Percentiles rank a stretch among this genome's conserved stretches.
Conservation (phyloP, 2,329 filamentous ascomycete species). For the Tolypocladium pustulatum region DNA sequence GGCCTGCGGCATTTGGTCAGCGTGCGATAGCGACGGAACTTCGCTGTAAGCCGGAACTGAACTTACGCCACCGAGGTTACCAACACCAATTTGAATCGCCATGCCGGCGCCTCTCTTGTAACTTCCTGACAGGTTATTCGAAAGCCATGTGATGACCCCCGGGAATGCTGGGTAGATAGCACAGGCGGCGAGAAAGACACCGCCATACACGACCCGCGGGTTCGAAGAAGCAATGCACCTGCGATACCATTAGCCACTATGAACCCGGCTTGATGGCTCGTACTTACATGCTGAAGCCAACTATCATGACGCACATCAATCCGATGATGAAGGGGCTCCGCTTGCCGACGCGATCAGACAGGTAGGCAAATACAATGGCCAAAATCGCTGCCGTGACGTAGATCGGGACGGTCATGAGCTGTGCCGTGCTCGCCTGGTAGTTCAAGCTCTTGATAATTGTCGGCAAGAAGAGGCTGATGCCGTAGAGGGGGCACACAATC, state of each 20-base stretch:
- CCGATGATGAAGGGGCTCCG: conserved; percentile 44
- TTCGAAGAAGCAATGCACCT: conserved; percentile 49
- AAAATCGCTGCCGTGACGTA: conserved; percentile 53
- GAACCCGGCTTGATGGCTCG: no score
- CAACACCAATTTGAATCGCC: conserved; percentile 52
- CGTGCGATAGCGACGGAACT: background rate
- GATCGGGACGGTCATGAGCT: conserved; percentile 54
- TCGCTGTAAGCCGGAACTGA: background rate
- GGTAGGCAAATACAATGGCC: conserved; percentile 40
- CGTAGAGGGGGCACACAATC: conserved; percentile 43
- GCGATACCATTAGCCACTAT: conserved; percentile 15
- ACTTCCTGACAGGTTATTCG: conserved; percentile 62
- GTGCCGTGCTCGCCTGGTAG: conserved; percentile 45
- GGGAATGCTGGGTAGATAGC: conserved; percentile 73
- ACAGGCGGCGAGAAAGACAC: conserved; percentile 64
- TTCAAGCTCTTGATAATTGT: conserved; percentile 52
- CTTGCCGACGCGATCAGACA: conserved; percentile 43
- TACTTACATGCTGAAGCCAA: conserved; percentile 45
- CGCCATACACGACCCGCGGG: conserved; percentile 56
- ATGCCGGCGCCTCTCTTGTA: conserved; percentile 57
- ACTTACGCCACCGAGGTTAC: conserved; percentile 43
- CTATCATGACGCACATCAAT: conserved; percentile 40
- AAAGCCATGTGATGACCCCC: conserved; percentile 69
- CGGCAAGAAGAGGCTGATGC: conserved; percentile 50
- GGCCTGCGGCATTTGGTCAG: conserved; percentile 25